Evolutionary conservation across 2,329 filamentous ascomycete species (phyloP).

Genomic region (Fusarium pseudograminearum): DNA sequence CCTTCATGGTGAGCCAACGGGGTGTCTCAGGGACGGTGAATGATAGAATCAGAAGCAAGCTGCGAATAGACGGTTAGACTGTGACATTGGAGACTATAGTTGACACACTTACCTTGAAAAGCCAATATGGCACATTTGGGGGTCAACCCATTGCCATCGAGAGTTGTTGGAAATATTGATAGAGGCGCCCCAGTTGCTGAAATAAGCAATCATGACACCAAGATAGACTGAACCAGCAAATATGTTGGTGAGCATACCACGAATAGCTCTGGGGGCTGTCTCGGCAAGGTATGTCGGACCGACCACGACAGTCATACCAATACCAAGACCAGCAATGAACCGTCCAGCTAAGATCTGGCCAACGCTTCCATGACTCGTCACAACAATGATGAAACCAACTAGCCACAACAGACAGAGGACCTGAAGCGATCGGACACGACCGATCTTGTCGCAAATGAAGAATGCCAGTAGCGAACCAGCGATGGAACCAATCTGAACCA

Average conservation of each 20-base stretch:
- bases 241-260: conserved; percentile 72
- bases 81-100: fast-evolving
- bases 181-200: conserved; percentile 68
- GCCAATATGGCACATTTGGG: conserved; percentile 24
- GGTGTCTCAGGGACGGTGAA: conserved; percentile 30
- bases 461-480: conserved; percentile 69
- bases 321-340: conserved; percentile 21
- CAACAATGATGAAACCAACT: conserved; percentile 14
- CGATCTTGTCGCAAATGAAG: conserved; percentile 19
- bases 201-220: conserved; percentile 64
- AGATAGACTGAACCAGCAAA: conserved; percentile 47
- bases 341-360: conserved; percentile 17
- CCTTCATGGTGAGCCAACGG: conserved; percentile 31
- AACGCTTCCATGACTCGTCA: conserved; percentile 17
- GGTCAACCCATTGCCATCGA: conserved; percentile 22
- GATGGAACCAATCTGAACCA: conserved; percentile 78
- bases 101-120: conserved; percentile 1
- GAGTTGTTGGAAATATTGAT: conserved; percentile 55
- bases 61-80: background rate
- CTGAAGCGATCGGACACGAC: conserved; percentile 19
- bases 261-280: conserved; percentile 71
- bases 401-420: conserved; percentile 19
- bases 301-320: conserved; percentile 27
- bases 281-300: conserved; percentile 70
- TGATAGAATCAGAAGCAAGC: conserved; percentile 7